Evolutionary conservation across 2,329 filamentous ascomycete genomes (phyloP).

Genomic region (Fusarium sp.): DNA sequence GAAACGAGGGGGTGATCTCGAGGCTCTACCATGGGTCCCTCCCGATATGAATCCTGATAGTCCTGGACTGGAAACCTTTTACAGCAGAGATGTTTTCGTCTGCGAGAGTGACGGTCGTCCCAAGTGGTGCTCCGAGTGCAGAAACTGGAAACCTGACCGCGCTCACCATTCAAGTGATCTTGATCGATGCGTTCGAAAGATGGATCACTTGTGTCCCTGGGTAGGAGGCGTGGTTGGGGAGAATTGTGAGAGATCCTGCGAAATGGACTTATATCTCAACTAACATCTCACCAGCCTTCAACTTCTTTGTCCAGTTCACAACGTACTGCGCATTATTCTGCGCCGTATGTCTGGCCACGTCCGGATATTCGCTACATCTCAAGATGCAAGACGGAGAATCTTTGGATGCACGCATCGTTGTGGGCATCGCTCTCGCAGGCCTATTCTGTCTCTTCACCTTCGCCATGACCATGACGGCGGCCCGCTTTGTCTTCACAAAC

Average conservation of each 20-base stretch:
- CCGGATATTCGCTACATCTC: conserved; percentile 73
- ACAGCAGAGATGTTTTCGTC: conserved; percentile 84
- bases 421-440: conserved; percentile 72
- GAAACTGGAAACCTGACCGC: conserved; percentile 89
- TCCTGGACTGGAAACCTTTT: conserved; percentile 80
- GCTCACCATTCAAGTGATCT: conserved; percentile 89
- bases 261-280: neutral
- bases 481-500: conserved; percentile 78
- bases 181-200: conserved; percentile 84
- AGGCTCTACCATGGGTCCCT: conserved; percentile 48
- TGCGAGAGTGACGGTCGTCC: conserved; percentile 88
- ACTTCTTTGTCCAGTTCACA: conserved; percentile 92
- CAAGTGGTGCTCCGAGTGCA: conserved; percentile 86
- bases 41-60: conserved; percentile 68
- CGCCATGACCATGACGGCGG: conserved; percentile 80
- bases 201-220: conserved; percentile 98
- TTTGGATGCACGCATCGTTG: conserved; percentile 72
- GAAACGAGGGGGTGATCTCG: conserved; percentile 42
- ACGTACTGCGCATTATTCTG: conserved; percentile 79
- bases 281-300: conserved; percentile 70
- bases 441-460: conserved; percentile 86
- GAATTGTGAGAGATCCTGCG: conserved; percentile 64
- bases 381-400: conserved; percentile 56
- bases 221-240: conserved; percentile 94
- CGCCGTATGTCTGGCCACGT: conserved; percentile 70